A percentile compares a stretch with the other conserved stretches of the same genome.
Evolutionary conservation across 2,329 filamentous ascomycete genomes (phyloP).

Genomic region (Ophiocordyceps camponoti-leonardi): DNA sequence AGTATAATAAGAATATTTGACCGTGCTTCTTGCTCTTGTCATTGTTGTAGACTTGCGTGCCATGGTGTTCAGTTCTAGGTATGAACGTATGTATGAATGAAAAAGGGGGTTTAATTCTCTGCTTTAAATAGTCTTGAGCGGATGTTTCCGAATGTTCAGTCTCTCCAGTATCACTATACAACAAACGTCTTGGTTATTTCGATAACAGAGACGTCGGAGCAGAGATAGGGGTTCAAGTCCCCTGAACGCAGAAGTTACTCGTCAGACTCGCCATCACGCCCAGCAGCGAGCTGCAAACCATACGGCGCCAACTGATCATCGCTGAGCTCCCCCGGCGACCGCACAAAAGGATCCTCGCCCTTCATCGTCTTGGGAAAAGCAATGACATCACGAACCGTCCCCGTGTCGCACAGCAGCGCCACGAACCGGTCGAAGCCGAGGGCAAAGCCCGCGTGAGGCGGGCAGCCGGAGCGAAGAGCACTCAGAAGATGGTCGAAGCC

Average conservation of each 20-base stretch:
- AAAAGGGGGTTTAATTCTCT: no score
- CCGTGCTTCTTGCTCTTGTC: no score
- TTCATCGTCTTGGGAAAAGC: constrained; percentile 90
- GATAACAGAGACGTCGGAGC: no score
- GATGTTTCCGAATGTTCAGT: no score
- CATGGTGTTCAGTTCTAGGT: no score
- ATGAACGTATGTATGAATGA: no score
- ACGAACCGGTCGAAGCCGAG: constrained; percentile 81
- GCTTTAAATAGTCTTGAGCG: no score
- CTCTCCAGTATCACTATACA: no score
- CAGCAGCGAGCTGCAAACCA: constrained; percentile 17
- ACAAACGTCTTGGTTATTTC: no score
- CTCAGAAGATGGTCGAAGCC: constrained; percentile 77
- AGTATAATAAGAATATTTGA: not conserved
- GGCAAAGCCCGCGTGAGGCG: constrained; percentile 86
- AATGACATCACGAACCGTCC: constrained; percentile 81
- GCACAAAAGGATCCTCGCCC: constrained; percentile 72
- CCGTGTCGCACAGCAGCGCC: constrained; percentile 58
- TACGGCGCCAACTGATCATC: constrained; percentile 34
- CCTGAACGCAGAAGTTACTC: no score
- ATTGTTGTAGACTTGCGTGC: no score
- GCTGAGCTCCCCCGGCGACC: constrained; percentile 54
- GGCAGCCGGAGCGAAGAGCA: constrained; percentile 71
- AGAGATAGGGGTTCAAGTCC: no score
- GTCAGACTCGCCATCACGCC: not conserved